Percentiles rank a stretch among this genome's conserved stretches.
Evolutionary conservation across 2,329 filamentous ascomycete genomes (phyloP).

Genomic region (Cladophialophora carrionii): DNA sequence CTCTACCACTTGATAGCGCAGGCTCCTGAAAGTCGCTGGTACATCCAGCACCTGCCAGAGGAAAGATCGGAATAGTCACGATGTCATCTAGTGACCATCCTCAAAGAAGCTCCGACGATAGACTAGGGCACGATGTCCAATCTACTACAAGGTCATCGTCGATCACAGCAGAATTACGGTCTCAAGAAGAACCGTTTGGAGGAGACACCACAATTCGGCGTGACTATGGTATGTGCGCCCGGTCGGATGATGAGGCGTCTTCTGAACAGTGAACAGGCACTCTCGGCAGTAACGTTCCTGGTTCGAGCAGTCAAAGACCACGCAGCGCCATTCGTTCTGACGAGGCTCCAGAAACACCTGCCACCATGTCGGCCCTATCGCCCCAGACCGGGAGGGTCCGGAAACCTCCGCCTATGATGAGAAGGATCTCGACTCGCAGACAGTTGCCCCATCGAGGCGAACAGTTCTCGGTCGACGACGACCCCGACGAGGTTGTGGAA

Average conservation of each 20-base stretch:
- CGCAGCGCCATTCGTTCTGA: conserved; percentile 24
- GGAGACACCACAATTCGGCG: conserved; percentile 24
- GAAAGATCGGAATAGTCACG: background rate
- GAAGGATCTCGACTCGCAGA: conserved; percentile 69
- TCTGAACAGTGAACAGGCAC: conserved; percentile 26
- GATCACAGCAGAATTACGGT: conserved; percentile 5
- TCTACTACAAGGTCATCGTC: conserved; percentile 13
- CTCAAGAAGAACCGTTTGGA: conserved; percentile 10
- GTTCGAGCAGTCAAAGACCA: conserved; percentile 27
- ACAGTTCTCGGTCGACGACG: conserved; percentile 90
- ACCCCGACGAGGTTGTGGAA: conserved; percentile 75
- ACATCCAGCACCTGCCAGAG: background rate
- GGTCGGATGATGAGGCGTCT: background rate
- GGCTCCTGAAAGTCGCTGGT: background rate
- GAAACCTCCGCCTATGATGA: conserved; percentile 70
- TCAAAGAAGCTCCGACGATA: conserved; percentile 17
- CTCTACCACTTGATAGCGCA: background rate
- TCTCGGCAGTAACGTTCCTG: conserved; percentile 18
- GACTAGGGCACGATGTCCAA: conserved; percentile 20
- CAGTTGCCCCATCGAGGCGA: conserved; percentile 77
- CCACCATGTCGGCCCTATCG: conserved; percentile 52
- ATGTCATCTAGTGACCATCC: conserved; percentile 30
- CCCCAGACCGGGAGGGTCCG: conserved; percentile 54
- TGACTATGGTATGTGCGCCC: conserved; percentile 28
- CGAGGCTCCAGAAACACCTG: conserved; percentile 36